phyloP scores from a whole-genome alignment of 352 stramenopile species.

The Globisporangium alternatum region DNA sequence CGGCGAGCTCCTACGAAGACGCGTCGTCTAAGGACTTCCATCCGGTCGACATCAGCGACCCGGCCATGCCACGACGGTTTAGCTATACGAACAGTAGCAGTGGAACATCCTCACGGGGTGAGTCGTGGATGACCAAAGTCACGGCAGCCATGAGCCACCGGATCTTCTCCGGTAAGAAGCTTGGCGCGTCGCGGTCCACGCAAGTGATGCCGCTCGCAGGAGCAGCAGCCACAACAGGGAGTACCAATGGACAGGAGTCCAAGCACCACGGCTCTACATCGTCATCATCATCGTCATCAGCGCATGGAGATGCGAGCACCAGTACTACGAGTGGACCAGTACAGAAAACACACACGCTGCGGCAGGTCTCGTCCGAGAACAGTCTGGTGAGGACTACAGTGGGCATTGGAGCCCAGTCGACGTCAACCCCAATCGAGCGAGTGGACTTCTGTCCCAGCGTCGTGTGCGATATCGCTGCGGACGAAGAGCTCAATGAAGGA shows the following conservation, averaged over 20 bases:
- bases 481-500: slow-evolving; percentile 17
- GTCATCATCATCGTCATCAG: background rate
- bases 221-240: background rate
- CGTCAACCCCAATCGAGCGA: slow-evolving; percentile 10
- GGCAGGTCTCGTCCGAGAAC: slow-evolving; percentile 29
- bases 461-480: slow-evolving; percentile 29
- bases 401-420: background rate
- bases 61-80: slow-evolving; percentile 14
- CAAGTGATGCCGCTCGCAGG: slow-evolving; percentile 50
- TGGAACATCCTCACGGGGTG: slow-evolving; percentile 23
- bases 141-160: slow-evolving; percentile 58
- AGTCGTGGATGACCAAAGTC: slow-evolving; percentile 74
- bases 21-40: slow-evolving; percentile 35
- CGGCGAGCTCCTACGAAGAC: slow-evolving; percentile 22
- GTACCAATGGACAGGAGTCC: background rate
- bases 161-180: slow-evolving; percentile 52
- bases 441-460: slow-evolving; percentile 29
- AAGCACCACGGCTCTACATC: background rate
- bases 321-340: no score
- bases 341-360: slow-evolving; percentile 12
- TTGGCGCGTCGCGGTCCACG: slow-evolving; percentile 50
- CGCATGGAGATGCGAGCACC: background rate
- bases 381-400: slow-evolving; percentile 11
- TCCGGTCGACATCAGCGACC: slow-evolving; percentile 26
- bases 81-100: slow-evolving; percentile 25